These are phyloP conservation scores for Litsea cubeba DNA, from an alignment of 164 flowering plant genomes.

Conservation along the genomic window DNA sequence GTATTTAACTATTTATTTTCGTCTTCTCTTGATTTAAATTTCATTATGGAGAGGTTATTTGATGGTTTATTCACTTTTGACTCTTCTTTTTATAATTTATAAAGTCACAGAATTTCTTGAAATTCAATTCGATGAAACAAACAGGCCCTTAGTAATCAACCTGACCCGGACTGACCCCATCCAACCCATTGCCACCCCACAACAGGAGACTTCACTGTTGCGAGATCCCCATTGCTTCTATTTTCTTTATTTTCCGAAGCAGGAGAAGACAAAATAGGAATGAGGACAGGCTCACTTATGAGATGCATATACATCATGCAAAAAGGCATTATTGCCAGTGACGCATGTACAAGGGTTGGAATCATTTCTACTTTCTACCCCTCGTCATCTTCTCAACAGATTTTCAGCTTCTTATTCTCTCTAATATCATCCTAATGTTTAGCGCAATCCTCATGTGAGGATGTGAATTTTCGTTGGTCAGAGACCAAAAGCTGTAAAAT, in stretches of 20 bases:
- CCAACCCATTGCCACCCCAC: too few relatives aligned
- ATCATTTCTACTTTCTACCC: neutral
- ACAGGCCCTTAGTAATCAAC: too few relatives aligned
- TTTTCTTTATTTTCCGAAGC: neutral
- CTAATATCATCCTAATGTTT: neutral
- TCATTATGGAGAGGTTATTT: too few relatives aligned
- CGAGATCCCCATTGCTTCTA: neutral
- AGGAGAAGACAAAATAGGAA: neutral
- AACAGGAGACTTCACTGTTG: neutral
- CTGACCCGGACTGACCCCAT: too few relatives aligned
- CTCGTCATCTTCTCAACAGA: neutral
- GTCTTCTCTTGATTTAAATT: too few relatives aligned
- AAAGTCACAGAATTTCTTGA: too few relatives aligned
- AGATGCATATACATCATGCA: neutral
- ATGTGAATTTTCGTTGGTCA: neutral
- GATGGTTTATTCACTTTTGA: too few relatives aligned
- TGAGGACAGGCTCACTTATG: neutral
- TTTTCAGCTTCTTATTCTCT: neutral
- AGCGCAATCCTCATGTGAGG: neutral
- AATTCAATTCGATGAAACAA: too few relatives aligned
- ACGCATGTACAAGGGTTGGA: neutral
- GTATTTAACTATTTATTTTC: too few relatives aligned
- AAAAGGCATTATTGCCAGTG: neutral
- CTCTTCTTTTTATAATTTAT: too few relatives aligned
- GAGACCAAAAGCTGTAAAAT: neutral